phyloP scores from a whole-genome alignment of 371 early-diverging fungal genomes.

The Mucor plumbeus region DNA sequence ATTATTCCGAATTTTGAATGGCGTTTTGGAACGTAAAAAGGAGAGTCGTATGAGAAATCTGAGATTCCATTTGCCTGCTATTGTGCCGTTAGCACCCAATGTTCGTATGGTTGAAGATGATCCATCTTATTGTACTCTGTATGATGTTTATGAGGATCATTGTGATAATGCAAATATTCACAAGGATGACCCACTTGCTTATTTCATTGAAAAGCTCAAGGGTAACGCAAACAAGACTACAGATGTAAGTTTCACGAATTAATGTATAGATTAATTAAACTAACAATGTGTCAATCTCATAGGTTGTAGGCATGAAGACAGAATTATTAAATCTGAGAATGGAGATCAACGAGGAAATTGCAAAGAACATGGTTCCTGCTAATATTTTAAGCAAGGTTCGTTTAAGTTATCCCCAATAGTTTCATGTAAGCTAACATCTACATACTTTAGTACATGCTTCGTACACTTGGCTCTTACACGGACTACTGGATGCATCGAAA shows the following conservation, averaged over 20 bases:
- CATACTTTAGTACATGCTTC: slow-evolving; percentile 61
- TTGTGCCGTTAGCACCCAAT: slow-evolving; percentile 91
- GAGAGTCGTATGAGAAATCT: slow-evolving; percentile 83
- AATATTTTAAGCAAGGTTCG: slow-evolving; percentile 76
- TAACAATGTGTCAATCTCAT: not conserved
- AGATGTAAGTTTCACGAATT: slow-evolving; percentile 31
- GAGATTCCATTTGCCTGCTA: slow-evolving; percentile 86
- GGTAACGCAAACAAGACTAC: slow-evolving; percentile 49
- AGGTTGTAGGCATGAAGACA: slow-evolving; percentile 54
- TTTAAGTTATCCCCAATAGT: not conserved
- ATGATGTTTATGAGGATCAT: slow-evolving; percentile 88
- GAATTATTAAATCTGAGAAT: slow-evolving; percentile 77
- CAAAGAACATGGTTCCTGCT: slow-evolving; percentile 77
- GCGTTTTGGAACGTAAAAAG: slow-evolving; percentile 76
- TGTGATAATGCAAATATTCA: slow-evolving; percentile 68
- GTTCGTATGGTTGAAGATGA: slow-evolving; percentile 93
- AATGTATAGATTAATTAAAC: not conserved
- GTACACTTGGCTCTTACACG: slow-evolving; percentile 73
- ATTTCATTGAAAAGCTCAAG: slow-evolving; percentile 69
- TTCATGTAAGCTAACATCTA: not conserved
- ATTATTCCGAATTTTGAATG: slow-evolving; percentile 88
- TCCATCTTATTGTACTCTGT: slow-evolving; percentile 79
- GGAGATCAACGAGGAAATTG: slow-evolving; percentile 83
- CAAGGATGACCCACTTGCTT: slow-evolving; percentile 83
- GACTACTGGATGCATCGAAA: slow-evolving; percentile 94